Conservation (phyloP, 1,284 basidiomycete genomes). For the Cryptococcus floricola region DNA sequence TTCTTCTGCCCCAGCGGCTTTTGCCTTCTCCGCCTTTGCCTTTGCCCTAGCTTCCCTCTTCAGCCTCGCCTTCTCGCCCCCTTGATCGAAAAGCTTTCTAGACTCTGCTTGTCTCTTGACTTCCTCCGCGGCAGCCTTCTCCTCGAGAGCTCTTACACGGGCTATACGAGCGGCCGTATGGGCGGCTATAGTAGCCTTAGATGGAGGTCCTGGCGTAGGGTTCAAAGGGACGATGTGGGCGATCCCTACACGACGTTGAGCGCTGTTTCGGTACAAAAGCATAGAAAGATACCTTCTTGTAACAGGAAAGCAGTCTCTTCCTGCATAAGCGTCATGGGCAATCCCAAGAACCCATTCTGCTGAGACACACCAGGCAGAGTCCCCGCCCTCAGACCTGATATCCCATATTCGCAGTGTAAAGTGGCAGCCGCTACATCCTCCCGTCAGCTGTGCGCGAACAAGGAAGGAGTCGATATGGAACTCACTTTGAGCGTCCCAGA, state of each 20-base stretch:
- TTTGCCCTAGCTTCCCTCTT: constrained; percentile 63
- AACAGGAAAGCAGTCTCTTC: constrained; percentile 90
- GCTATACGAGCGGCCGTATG: constrained; percentile 30
- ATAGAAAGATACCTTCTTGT: constrained; percentile 59
- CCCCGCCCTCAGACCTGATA: constrained; percentile 81
- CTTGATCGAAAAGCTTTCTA: constrained; percentile 51
- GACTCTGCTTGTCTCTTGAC: constrained; percentile 16
- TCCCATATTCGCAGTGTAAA: constrained; percentile 70
- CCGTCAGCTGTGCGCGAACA: not conserved
- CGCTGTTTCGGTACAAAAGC: not conserved
- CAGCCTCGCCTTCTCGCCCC: constrained; percentile 53
- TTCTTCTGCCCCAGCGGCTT: constrained; percentile 37
- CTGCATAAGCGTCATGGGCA: constrained; percentile 80
- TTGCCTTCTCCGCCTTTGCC: constrained; percentile 53
- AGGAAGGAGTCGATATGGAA: not conserved
- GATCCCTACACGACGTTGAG: constrained; percentile 54
- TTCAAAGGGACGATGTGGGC: constrained; percentile 75
- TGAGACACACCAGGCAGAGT: constrained; percentile 92
- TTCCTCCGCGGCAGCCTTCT: constrained; percentile 41
- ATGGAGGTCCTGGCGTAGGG: constrained; percentile 60
- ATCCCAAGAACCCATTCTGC: constrained; percentile 92
- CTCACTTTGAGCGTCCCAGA: constrained; percentile 49
- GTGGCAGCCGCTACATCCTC: constrained; percentile 60
- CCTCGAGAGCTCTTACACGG: constrained; percentile 51
- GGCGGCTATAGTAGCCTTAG: constrained; percentile 53